These are phyloP conservation scores for Botrytis tulipae DNA, from an alignment of 2,329 filamentous ascomycete genomes.

Conservation along the genomic window DNA sequence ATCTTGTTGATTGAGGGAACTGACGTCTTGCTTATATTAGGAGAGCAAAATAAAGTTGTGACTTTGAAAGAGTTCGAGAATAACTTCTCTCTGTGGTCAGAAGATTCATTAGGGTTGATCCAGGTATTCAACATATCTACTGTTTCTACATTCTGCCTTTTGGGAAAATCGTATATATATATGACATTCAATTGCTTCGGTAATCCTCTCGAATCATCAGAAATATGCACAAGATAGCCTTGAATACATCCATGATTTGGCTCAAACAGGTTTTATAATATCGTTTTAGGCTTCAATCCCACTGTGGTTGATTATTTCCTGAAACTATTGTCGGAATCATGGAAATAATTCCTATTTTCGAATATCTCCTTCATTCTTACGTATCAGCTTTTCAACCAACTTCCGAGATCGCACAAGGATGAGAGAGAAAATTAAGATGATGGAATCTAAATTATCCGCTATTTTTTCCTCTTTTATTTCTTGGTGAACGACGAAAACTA, in stretches of 20 bases:
- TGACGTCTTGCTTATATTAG: background rate
- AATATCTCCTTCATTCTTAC: background rate
- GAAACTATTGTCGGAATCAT: fast-evolving
- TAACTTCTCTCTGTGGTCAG: background rate
- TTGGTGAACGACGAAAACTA: fast-evolving
- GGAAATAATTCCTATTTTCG: background rate
- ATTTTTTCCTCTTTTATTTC: background rate
- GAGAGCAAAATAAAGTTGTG: background rate
- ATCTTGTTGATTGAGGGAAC: background rate
- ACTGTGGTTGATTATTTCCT: too few species aligned
- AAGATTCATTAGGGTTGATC: background rate
- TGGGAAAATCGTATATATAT: background rate
- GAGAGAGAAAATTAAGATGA: background rate
- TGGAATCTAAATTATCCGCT: too few species aligned
- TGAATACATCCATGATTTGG: background rate
- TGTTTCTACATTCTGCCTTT: background rate
- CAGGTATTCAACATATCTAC: background rate
- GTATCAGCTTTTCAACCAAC: background rate
- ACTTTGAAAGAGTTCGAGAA: background rate
- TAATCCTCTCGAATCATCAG: background rate
- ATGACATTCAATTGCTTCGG: background rate
- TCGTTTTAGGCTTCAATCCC: background rate
- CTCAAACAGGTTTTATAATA: background rate
- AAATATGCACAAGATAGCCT: background rate
- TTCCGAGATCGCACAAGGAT: background rate